Evolutionary conservation across 208 protist genomes (phyloP).

Genomic region (Acanthamoeba lenticulata): DNA sequence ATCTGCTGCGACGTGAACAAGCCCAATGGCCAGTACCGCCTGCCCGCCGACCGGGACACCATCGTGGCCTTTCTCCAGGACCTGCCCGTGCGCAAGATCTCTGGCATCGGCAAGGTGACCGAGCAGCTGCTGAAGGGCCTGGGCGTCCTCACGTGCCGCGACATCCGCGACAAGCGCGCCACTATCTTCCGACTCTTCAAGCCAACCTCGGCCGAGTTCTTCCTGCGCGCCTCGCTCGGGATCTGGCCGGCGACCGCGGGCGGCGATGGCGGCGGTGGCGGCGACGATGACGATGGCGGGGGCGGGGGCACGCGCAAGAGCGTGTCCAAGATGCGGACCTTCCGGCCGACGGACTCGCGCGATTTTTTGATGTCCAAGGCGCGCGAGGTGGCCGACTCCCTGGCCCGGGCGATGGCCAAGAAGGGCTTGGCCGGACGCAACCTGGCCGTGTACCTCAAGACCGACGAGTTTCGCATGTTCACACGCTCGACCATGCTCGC

Average conservation of each 20-base stretch:
- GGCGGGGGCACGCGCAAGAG: not conserved
- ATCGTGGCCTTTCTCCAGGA: conserved; percentile 54
- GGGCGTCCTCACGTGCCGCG: not conserved
- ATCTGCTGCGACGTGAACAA: conserved; percentile 76
- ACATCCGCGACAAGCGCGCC: conserved; percentile 28
- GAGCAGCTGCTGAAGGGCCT: conserved; percentile 53
- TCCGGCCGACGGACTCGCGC: not conserved
- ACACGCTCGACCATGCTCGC: conserved; percentile 8
- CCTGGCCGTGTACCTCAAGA: conserved; percentile 42
- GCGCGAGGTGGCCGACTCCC: conserved; percentile 18
- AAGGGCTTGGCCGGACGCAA: not conserved
- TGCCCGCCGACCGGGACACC: not conserved
- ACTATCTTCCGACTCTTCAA: conserved; percentile 55
- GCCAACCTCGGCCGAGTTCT: conserved; percentile 51
- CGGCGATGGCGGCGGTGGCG: not conserved
- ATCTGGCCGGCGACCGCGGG: not conserved
- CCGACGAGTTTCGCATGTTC: conserved; percentile 29
- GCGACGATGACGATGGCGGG: not conserved
- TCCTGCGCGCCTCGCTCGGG: conserved; percentile 52
- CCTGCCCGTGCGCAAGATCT: conserved; percentile 56
- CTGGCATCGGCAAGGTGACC: conserved; percentile 59
- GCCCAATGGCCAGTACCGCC: conserved; percentile 74
- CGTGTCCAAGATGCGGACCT: conserved; percentile 51
- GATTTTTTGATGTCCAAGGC: not conserved
- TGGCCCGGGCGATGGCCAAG: conserved; percentile 37